Conservation (phyloP, 805 yeast genomes). For the Saccharomycopsis fibuligera region DNA sequence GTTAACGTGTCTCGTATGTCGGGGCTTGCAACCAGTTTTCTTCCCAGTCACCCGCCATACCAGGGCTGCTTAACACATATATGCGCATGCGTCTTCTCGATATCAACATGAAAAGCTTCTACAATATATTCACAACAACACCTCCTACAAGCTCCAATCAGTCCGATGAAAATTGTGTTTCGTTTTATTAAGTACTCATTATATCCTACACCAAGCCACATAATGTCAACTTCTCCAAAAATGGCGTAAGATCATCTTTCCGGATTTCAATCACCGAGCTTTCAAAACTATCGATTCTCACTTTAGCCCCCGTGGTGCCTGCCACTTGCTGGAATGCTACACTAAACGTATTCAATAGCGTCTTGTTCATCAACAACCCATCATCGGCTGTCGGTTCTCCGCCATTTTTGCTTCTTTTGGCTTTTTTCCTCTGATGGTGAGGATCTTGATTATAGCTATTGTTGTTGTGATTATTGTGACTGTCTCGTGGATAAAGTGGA, state of each 20-base stretch:
- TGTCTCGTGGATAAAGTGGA: slow-evolving; percentile 61
- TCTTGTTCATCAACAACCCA: slow-evolving; percentile 31
- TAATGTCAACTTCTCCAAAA: slow-evolving; percentile 73
- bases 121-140: no score
- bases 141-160: no score
- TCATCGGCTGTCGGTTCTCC: slow-evolving; percentile 22
- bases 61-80: no score
- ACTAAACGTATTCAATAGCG: slow-evolving; percentile 74
- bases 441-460: slow-evolving; percentile 31
- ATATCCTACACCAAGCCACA: slow-evolving; percentile 52
- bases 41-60: no score
- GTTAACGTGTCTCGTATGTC: no score
- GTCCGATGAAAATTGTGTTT: no score
- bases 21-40: no score
- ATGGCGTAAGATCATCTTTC: slow-evolving; percentile 81
- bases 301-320: slow-evolving; percentile 74
- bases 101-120: no score
- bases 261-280: slow-evolving; percentile 87
- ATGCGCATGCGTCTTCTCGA: no score
- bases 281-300: slow-evolving; percentile 90
- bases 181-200: no score
- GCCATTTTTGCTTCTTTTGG: slow-evolving; percentile 26
- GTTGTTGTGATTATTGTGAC: slow-evolving; percentile 26
- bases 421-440: slow-evolving; percentile 24
- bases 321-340: slow-evolving; percentile 89